Evolutionary conservation across 106 monocot species (phyloP).

Genomic region (Dendrobium catenatum): DNA sequence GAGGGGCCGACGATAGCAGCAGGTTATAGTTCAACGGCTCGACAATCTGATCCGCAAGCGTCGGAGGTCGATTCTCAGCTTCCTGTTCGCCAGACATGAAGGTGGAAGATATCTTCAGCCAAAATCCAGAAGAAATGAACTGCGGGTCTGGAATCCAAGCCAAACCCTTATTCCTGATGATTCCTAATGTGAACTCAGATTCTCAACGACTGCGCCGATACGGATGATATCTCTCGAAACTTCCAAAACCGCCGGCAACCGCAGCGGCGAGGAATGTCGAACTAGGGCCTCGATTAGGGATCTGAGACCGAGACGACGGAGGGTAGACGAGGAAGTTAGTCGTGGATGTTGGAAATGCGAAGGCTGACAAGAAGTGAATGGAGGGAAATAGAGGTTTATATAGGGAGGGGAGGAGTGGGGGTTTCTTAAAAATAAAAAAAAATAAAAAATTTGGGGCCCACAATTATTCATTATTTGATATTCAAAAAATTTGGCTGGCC

Average conservation of each 20-base stretch:
- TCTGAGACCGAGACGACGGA: background rate
- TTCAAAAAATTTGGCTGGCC: too few relatives aligned
- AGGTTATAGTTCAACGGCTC: constrained; percentile 40
- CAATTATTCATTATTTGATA: background rate
- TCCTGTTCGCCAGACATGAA: constrained; percentile 19
- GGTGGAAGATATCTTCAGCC: background rate
- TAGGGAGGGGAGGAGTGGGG: constrained; percentile 29
- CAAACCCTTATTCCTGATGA: background rate
- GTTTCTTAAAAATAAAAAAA: background rate
- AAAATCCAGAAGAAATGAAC: background rate
- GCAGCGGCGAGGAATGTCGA: background rate
- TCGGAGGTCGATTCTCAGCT: constrained; percentile 15
- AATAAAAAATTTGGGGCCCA: background rate
- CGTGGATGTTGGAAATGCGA: constrained; percentile 3
- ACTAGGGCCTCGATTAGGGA: constrained; percentile 8
- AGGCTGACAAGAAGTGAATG: background rate
- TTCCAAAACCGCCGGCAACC: background rate
- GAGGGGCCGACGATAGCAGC: constrained; percentile 26
- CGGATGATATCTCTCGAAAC: too few relatives aligned
- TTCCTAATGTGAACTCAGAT: background rate
- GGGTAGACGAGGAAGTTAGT: background rate
- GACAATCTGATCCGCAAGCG: constrained; percentile 36
- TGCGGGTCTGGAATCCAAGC: background rate
- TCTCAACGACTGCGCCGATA: too few relatives aligned
- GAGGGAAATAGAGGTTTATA: constrained; percentile 28